Conservation (phyloP, 768 basidiomycete genomes). For the Rhodotorula toruloides region DNA sequence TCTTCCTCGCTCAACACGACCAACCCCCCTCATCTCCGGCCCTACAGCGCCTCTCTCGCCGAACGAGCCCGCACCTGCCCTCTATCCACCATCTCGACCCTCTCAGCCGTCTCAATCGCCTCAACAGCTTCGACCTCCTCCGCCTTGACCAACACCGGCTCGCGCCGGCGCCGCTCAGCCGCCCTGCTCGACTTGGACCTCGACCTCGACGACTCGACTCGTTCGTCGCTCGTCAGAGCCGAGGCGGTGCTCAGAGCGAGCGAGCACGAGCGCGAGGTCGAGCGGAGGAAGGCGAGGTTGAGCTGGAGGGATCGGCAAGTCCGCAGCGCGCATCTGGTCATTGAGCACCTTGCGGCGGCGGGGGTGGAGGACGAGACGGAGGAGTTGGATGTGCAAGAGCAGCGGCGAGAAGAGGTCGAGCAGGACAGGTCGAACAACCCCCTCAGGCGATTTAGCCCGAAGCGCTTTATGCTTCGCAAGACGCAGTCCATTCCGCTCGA, state of each 20-base stretch:
- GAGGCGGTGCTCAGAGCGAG: conserved; percentile 11
- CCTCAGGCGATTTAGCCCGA: neutral
- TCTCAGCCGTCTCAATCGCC: conserved; percentile 5
- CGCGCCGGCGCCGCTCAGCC: conserved; percentile 7
- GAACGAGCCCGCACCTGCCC: too few species aligned
- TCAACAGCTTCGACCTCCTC: neutral
- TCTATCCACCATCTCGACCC: conserved; percentile 5
- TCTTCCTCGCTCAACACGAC: too few species aligned
- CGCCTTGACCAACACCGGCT: neutral
- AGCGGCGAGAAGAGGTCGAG: neutral
- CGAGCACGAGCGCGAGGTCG: conserved; percentile 20
- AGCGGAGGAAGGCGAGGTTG: conserved; percentile 11
- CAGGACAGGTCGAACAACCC: neutral
- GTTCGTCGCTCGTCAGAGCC: conserved; percentile 11
- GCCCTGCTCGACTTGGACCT: conserved; percentile 11
- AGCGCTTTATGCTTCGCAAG: neutral
- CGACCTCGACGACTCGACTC: neutral
- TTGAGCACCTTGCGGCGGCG: neutral
- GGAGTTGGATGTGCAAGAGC: conserved; percentile 2
- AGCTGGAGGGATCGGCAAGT: conserved; percentile 9
- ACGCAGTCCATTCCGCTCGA: conserved; percentile 12
- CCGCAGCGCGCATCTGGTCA: neutral
- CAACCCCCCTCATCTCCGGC: too few species aligned
- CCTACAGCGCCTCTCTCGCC: too few species aligned
- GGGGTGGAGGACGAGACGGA: conserved; percentile 4